Percentiles rank a stretch among this genome's conserved stretches.
Conservation (phyloP, 345 rosid species). For the Erodium maritimum region DNA sequence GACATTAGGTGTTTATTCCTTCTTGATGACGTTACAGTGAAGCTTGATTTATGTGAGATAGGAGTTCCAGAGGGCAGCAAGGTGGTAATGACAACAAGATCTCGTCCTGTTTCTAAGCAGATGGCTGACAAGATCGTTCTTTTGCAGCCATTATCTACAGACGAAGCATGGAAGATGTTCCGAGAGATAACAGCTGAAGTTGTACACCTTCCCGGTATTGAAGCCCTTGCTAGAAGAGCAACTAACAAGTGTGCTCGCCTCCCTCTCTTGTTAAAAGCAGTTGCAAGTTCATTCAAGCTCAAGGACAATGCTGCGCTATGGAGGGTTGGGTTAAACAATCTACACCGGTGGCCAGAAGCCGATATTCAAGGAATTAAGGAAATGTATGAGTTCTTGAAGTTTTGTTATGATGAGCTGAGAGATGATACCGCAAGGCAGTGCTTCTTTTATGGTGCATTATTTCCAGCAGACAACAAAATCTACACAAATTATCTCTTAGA, state of each 20-base stretch:
- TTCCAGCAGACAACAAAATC: constrained; percentile 13
- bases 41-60: not conserved
- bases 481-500: constrained; percentile 10
- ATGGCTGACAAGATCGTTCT: not conserved
- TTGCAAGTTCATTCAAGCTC: constrained; percentile 14
- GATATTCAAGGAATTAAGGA: constrained; percentile 9
- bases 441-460: constrained; percentile 15
- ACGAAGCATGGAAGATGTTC: not conserved
- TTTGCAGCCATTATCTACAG: not conserved
- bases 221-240: constrained; percentile 1
- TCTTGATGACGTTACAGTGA: constrained; percentile 2
- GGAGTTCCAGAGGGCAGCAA: constrained; percentile 6
- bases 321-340: constrained; percentile 4
- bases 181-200: not conserved
- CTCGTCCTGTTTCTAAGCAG: not conserved
- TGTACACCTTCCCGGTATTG: constrained; percentile 5
- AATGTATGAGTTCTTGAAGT: constrained; percentile 6
- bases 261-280: constrained; percentile 12
- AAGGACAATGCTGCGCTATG: constrained; percentile 5
- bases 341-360: constrained; percentile 7
- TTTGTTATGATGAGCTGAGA: constrained; percentile 11
- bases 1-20: constrained; percentile 3
- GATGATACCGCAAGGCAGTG: constrained; percentile 13
- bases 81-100: constrained; percentile 9
- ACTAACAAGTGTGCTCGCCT: constrained; percentile 12